Base-by-base conservation (phyloP, 2,329 filamentous ascomycete genomes). In the Dactylellina cionopaga region DNA sequence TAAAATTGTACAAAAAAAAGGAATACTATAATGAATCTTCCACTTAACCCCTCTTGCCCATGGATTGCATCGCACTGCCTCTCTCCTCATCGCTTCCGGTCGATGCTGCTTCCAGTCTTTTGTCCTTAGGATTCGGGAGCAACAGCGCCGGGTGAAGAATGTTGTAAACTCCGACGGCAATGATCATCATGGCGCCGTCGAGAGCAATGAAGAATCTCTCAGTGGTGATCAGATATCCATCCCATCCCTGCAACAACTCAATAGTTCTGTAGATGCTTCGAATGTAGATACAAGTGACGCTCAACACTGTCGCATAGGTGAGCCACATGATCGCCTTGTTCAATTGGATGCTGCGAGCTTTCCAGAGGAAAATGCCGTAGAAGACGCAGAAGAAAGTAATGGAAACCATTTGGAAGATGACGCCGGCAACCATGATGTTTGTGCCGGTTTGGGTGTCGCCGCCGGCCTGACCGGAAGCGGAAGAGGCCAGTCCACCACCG, bases 401-500 rank as follows among this genome's bases (percentile, higher is more conserved):
- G 3, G 85, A 84, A 63, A 82, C 80, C 39, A 88, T 84, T 75
- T 89, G 87, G 62, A 88, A 82, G n/a, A 83, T 80, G 17, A 89
- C 84, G 11, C 87, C 87, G 1, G 83, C 83, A 44, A 85, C 81
- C 77, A 84, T 83, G 62, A 84, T 79, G 75, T 84, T 76, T 39
- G 84, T 83, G 29, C 83, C 84, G 9, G 79, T 79, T n/a, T 81
- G 76, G 73, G 83, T 85, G 52, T 81, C 75, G 29, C 85, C 85
- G 27, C 78, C 76, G 7, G 81, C 80, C 1, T 81, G 75, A 24
- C 83, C 82, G 1, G 84, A 83, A 66, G 76, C 80, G 15, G 51
- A 75, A 27, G 82, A 82, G 13, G 83, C 83, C 24, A 87, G 76
- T 22, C 83, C 85, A 25, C 86, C 86, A 24, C 86, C 86, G 6